These are phyloP conservation scores for Tylopilus subfusipes DNA, from an alignment of 768 basidiomycete species.

Conservation along the genomic window DNA sequence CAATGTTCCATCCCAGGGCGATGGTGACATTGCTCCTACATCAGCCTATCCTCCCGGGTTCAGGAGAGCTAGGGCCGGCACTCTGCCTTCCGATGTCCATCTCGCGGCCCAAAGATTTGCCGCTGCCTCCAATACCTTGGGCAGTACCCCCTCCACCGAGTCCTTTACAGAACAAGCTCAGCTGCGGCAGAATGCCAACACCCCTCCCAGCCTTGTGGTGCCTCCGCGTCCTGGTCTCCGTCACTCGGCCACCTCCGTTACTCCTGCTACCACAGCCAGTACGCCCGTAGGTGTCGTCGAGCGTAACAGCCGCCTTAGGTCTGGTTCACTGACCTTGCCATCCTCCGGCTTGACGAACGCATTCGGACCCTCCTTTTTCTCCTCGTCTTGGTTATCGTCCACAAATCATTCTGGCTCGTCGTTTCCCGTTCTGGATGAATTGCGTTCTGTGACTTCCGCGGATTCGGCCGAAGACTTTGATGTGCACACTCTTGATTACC, in stretches of 20 bases:
- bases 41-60: conserved; percentile 83
- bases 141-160: conserved; percentile 49
- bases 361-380: conserved; percentile 86
- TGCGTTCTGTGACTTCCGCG: conserved; percentile 75
- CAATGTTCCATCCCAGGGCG: conserved; percentile 54
- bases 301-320: conserved; percentile 81
- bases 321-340: conserved; percentile 88
- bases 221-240: conserved; percentile 64
- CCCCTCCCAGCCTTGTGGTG: conserved; percentile 39
- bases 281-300: conserved; percentile 39
- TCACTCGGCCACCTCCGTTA: conserved; percentile 69
- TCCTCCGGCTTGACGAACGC: conserved; percentile 74
- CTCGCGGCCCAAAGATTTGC: conserved; percentile 82
- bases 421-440: conserved; percentile 70
- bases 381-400: conserved; percentile 81
- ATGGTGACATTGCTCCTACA: conserved; percentile 57
- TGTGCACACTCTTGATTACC: conserved; percentile 93
- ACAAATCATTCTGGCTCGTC: conserved; percentile 53
- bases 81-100: conserved; percentile 93
- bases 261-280: conserved; percentile 47
- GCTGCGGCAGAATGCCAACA: conserved; percentile 35
- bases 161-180: conserved; percentile 46
- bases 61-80: conserved; percentile 94
- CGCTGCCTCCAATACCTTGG: conserved; percentile 57
- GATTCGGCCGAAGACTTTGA: conserved; percentile 86